These are phyloP conservation scores for Lodderomyces elongisporus DNA, from an alignment of 1,139 yeast genomes.

Conservation along the genomic window DNA sequence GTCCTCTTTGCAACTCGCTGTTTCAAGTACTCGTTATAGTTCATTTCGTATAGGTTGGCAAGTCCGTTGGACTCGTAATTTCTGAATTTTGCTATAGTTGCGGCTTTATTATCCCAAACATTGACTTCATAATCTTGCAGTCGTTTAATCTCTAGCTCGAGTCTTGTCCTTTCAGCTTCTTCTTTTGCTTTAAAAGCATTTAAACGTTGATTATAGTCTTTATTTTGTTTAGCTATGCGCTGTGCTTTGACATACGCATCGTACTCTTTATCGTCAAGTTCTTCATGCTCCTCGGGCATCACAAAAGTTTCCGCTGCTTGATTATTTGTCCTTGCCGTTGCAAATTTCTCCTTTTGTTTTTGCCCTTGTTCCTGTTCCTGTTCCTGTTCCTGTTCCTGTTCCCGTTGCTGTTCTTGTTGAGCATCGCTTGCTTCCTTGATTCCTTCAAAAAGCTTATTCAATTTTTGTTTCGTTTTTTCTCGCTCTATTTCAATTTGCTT, in stretches of 20 bases:
- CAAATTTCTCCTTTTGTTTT: constrained; percentile 3
- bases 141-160: constrained; percentile 16
- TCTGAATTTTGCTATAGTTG: constrained; percentile 30
- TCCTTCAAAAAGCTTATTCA: constrained; percentile 49
- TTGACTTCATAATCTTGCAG: constrained; percentile 27
- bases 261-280: constrained; percentile 33
- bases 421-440: constrained; percentile 27
- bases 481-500: constrained; percentile 50
- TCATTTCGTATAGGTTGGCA: constrained; percentile 23
- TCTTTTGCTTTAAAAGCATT: constrained; percentile 16
- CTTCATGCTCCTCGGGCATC: constrained; percentile 20
- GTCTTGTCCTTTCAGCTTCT: constrained; percentile 14
- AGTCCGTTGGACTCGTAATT: constrained; percentile 10
- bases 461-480: constrained; percentile 44
- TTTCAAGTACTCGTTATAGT: constrained; percentile 37
- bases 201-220: constrained; percentile 17
- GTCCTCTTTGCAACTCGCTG: constrained; percentile 25
- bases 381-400: too few species aligned
- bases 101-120: constrained; percentile 34
- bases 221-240: constrained; percentile 16
- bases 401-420: too few species aligned
- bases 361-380: too few species aligned
- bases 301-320: constrained; percentile 9
- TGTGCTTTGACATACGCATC: constrained; percentile 19
- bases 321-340: not conserved